Percentiles rank a stretch among this genome's conserved stretches.
Conservation (phyloP, 2,329 filamentous ascomycete species). For the Fusarium sp. region DNA sequence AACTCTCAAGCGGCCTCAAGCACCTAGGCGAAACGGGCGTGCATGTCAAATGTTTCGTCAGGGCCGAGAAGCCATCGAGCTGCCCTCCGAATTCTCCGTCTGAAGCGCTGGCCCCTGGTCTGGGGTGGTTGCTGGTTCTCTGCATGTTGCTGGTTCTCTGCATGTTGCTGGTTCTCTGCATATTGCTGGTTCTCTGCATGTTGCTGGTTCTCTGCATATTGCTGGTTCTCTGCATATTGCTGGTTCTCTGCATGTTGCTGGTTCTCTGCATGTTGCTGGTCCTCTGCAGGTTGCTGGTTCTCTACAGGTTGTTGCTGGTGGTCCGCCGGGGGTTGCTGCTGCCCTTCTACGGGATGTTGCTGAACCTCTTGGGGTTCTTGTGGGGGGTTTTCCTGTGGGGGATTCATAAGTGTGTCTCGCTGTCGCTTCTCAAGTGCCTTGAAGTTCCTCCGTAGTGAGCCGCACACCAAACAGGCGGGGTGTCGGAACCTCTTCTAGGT, state of each 20-base stretch:
- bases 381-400: not conserved
- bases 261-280: not conserved
- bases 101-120: not conserved
- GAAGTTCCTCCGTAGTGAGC: not conserved
- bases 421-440: not conserved
- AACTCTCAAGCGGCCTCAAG: not conserved
- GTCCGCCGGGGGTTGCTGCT: not conserved
- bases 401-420: not conserved
- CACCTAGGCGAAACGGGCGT: not conserved
- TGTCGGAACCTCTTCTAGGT: constrained; percentile 44
- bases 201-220: not conserved
- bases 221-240: not conserved
- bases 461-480: constrained; percentile 41
- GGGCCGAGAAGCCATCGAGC: not conserved
- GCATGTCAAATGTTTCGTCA: not conserved
- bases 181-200: not conserved
- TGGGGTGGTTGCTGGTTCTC: not conserved
- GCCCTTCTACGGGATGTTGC: not conserved
- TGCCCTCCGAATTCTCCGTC: not conserved
- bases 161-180: not conserved
- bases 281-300: not conserved
- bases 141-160: not conserved
- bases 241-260: not conserved
- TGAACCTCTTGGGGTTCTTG: not conserved
- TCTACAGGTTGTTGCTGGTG: not conserved